Evolutionary conservation across 345 rosid species (phyloP).

Genomic region (Firmiana major): DNA sequence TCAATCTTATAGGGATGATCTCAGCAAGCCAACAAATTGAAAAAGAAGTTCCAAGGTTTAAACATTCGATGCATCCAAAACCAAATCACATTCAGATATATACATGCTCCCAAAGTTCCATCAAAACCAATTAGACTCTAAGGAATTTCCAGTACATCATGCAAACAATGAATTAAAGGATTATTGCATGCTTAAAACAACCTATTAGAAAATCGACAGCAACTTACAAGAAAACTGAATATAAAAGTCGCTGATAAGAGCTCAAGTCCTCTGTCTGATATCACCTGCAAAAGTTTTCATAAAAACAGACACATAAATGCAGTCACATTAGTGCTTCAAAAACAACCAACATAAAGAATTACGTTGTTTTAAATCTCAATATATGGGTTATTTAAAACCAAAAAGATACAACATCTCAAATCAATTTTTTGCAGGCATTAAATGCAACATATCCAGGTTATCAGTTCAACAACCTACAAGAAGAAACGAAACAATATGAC

Average conservation of each 20-base stretch:
- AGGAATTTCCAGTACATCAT: background rate
- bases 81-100: background rate
- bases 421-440: background rate
- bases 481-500: background rate
- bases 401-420: background rate
- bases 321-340: background rate
- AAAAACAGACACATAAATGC: background rate
- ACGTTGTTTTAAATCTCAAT: background rate
- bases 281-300: slow-evolving; percentile 44
- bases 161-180: slow-evolving; percentile 9
- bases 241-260: slow-evolving; percentile 71
- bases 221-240: slow-evolving; percentile 71
- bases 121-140: background rate
- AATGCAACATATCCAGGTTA: background rate
- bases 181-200: background rate
- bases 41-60: background rate
- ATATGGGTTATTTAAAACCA: background rate
- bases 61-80: background rate
- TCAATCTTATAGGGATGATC: background rate
- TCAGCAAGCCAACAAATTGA: no score
- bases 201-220: slow-evolving; percentile 24
- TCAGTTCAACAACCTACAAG: background rate
- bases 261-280: slow-evolving; percentile 80
- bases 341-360: background rate
- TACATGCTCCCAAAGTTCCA: background rate